phyloP scores from a whole-genome alignment of 1,139 yeast species.

The Candida sanyaensis region DNA sequence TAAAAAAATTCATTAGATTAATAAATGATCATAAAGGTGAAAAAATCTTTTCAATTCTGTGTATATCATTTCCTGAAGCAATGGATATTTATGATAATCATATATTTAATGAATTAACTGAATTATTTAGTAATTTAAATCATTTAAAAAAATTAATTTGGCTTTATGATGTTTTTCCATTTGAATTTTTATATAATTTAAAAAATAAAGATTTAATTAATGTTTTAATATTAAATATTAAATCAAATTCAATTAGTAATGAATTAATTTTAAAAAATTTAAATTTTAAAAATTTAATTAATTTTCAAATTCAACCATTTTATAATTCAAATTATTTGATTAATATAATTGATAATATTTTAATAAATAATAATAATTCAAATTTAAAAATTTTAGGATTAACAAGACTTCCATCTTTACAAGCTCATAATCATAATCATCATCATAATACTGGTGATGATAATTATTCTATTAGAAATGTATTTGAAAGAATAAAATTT shows the following conservation, averaged over 20 bases:
- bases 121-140: conserved; percentile 22
- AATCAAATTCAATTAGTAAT: conserved; percentile 21
- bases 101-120: conserved; percentile 18
- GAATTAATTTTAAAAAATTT: conserved; percentile 17
- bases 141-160: conserved; percentile 31
- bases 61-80: conserved; percentile 36
- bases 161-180: conserved; percentile 35
- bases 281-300: conserved; percentile 24
- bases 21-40: conserved; percentile 15
- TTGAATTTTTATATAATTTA: conserved; percentile 25
- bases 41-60: conserved; percentile 22
- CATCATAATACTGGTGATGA: neutral
- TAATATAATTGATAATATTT: conserved; percentile 20
- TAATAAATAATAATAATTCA: conserved; percentile 17
- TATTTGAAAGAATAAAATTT: conserved; percentile 18
- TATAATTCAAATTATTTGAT: conserved; percentile 20
- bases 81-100: conserved; percentile 33
- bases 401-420: conserved; percentile 12
- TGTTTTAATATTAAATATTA: conserved; percentile 27
- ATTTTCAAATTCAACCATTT: conserved; percentile 33
- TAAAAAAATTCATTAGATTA: conserved; percentile 29
- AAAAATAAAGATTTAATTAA: conserved; percentile 21
- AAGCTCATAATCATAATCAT: neutral
- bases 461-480: conserved; percentile 1
- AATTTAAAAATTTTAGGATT: conserved; percentile 21